Percentiles rank a stretch among this genome's conserved stretches.
phyloP scores from a whole-genome alignment of 1,139 yeast genomes.

The Candida dubliniensis region DNA sequence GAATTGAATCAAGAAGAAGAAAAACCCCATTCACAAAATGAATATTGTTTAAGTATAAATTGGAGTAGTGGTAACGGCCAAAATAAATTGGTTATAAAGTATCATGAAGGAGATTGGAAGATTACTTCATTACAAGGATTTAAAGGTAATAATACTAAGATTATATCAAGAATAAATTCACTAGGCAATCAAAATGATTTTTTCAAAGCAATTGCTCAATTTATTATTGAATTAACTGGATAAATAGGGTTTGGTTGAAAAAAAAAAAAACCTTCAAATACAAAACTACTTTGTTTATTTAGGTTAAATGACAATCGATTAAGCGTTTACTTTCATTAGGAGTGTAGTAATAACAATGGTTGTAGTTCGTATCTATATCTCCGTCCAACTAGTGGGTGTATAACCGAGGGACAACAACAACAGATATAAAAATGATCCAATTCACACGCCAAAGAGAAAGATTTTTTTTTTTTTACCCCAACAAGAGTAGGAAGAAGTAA shows the following conservation, averaged over 20 bases:
- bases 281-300: too few species aligned
- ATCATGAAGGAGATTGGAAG: slow-evolving; percentile 10
- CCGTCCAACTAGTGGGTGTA: too few species aligned
- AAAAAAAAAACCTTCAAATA: too few species aligned
- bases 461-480: too few species aligned
- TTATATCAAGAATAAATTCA: background rate
- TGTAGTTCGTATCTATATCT: too few species aligned
- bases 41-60: background rate
- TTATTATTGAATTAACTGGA: background rate
- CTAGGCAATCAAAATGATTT: background rate
- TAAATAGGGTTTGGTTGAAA: too few species aligned
- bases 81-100: slow-evolving; percentile 8
- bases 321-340: too few species aligned
- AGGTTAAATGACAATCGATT: too few species aligned
- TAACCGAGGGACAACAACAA: too few species aligned
- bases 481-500: too few species aligned
- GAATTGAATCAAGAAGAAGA: slow-evolving; percentile 6
- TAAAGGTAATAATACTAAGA: background rate
- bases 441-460: background rate
- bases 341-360: too few species aligned
- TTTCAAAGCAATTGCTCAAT: background rate
- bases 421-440: too few species aligned
- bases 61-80: slow-evolving; percentile 3
- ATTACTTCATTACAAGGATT: slow-evolving; percentile 6
- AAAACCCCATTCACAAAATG: background rate